Evolutionary conservation across 257 asterid species (phyloP), one percentile per base, ranked within the genome.

Genomic region (Dorcoceras hygrometricum): DNA sequence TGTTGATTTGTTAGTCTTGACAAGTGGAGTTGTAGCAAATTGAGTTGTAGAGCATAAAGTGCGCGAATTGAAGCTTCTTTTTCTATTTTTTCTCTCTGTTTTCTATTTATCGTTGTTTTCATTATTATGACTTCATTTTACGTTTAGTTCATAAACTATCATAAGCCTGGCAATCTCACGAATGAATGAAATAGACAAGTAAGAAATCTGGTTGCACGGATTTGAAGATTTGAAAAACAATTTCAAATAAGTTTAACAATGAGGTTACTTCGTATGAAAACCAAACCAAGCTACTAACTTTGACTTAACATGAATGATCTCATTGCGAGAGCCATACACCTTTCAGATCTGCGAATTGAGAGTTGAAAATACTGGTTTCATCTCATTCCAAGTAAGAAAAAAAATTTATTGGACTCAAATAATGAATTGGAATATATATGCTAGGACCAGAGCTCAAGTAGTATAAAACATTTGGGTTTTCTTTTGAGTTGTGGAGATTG

Each of bases 11-110:
- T 67, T 75, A 16, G 48, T 66, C 46, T 70, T 79, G 63, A 69
- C 51, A 75, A 65, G 72, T 68, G 67, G 25, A 66, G 56, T 73
- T 48, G 57, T 65, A 63, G 59, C 71, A 60, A 39, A 50, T 54
- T 60, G 59, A 68, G 68, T 73, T 74, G 78, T 74, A 71, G 80
- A 62, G 78, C 70, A 39, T 61, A 65, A 73, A 70, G 72, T 60
- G 73, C 73, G 54, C 59, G 43, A 39, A 23, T 71, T 63, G 59
- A 75, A 60, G 53, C 62, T 73, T 25, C 56, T 23, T 53, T 56
- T 31, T 55, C 48, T n/a, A n/a, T 7, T 14, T 36, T 27, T 25
- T 20, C n/a, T 16, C 32, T 18, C 31, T 8, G 18, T 16, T 43
- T n/a, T 51, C 8, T 1, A 51, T 46, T 10, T 22, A 19, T n/a